A percentile compares a stretch with the other conserved stretches of the same genome.
phyloP scores from a whole-genome alignment of 768 basidiomycete species.

The Tremella mesenterica region DNA sequence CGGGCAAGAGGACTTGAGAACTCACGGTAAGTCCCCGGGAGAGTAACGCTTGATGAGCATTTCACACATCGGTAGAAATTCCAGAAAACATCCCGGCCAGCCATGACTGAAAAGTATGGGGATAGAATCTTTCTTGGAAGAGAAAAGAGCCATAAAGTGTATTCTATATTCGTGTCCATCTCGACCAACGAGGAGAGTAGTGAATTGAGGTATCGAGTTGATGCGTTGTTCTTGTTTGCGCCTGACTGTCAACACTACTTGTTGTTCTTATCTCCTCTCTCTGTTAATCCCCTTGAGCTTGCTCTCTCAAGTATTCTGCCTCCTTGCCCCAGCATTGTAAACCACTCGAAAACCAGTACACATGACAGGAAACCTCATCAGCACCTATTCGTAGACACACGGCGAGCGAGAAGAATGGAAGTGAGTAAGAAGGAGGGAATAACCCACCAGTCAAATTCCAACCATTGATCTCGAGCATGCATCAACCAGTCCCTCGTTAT shows the following conservation, averaged over 20 bases:
- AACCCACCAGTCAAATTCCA: conserved; percentile 26
- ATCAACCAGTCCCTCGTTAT: conserved; percentile 20
- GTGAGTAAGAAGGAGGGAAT: background rate
- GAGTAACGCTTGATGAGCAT: conserved; percentile 10
- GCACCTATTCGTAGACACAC: background rate
- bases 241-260: conserved; percentile 8
- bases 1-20: background rate
- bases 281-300: too few species aligned
- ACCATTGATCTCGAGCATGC: conserved; percentile 16
- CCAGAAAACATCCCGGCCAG: conserved; percentile 24
- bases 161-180: conserved; percentile 17
- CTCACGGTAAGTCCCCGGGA: conserved; percentile 10
- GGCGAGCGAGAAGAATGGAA: background rate
- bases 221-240: conserved; percentile 17
- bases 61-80: conserved; percentile 17
- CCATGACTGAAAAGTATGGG: conserved; percentile 26
- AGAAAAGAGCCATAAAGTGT: conserved; percentile 25
- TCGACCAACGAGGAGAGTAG: conserved; percentile 8
- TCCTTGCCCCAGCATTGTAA: too few species aligned
- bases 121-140: conserved; percentile 14
- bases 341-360: too few species aligned
- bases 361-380: too few species aligned
- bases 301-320: too few species aligned
- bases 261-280: background rate
- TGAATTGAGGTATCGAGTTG: conserved; percentile 19